Evolutionary conservation across 108 stramenopile genomes (phyloP), one percentile per base, ranked within the genome.

Genomic region (Pelagomonas calceolata): DNA sequence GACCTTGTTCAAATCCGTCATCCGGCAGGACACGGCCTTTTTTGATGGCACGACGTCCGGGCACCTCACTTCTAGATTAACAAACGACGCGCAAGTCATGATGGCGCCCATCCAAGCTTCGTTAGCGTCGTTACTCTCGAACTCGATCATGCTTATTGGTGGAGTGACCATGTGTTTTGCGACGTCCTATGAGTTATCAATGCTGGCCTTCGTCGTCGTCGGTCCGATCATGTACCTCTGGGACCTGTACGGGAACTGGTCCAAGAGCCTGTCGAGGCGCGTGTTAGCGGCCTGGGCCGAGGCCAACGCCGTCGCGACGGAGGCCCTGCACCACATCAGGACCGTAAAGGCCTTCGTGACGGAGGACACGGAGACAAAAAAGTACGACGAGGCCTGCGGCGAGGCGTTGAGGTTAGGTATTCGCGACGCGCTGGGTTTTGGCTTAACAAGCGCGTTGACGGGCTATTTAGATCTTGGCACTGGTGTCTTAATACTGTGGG

Each of bases 271-370:
- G 32, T 76, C 75, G 43, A 39, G 79, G 1, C 70, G 79, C 73
- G 81, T 84, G 73, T 44, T 81, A 34, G 72, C 76, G n/a, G 72
- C 78, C 30, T 84, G 76, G 76, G 82, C 78, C 32, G 78, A 81
- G 64, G 82, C 80, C 9, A 84, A 84, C 70, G 46, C 70, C 26
- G 68, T 82, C 73, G 86, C 86, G 35, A 63, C 83, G 12, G 82
- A 87, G 65, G 81, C 85, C 29, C 75, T 87, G 31, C 71, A 76
- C 34, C 79, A 81, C 60, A 70, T 87, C 63, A 78, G 85, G 29
- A 85, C 86, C 0, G 82, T 87, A 66, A 79, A 80, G 68, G 79
- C 84, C 33, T 85, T 85, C 75, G 76, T 78, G 43, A 75, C 79
- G 7, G 86, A 85, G 63, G 9, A 43, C 12, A 12, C 63, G 31